A percentile compares a stretch with the other conserved stretches of the same genome.
Conservation (phyloP, 176 grass and related monocot genomes). For the Zizania latifolia region DNA sequence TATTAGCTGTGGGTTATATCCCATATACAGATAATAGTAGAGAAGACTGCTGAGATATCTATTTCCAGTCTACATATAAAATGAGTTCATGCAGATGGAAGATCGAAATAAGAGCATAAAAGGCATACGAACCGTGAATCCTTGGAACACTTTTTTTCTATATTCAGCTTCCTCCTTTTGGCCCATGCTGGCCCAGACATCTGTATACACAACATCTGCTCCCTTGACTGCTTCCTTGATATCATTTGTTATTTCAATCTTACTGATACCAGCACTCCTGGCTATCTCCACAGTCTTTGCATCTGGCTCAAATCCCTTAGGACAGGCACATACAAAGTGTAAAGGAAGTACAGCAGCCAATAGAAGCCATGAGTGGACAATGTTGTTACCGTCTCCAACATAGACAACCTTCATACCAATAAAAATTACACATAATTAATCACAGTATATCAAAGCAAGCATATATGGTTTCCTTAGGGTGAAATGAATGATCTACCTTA, state of each 20-base stretch:
- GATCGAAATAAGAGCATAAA: not conserved
- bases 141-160: conserved; percentile 81
- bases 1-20: not conserved
- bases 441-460: not conserved
- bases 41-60: not conserved
- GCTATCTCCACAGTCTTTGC: conserved; percentile 71
- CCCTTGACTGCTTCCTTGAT: conserved; percentile 87
- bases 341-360: conserved; percentile 77
- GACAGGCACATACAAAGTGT: conserved; percentile 91
- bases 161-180: conserved; percentile 94
- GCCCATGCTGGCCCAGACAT: conserved; percentile 99
- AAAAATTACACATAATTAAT: not conserved
- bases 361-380: conserved; percentile 97
- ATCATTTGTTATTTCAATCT: conserved; percentile 91
- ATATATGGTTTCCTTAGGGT: not conserved
- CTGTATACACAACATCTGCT: conserved; percentile 95
- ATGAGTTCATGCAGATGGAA: not conserved
- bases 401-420: conserved; percentile 70
- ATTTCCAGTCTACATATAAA: not conserved
- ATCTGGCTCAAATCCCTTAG: conserved; percentile 94
- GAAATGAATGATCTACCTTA: conserved; percentile 44
- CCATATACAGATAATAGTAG: not conserved
- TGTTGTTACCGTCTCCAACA: conserved; percentile 95
- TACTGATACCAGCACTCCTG: conserved; percentile 73
- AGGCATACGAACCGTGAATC: conserved; percentile 60